Evolutionary conservation across 106 monocot genomes (phyloP), one percentile per base, ranked within the genome.

Genomic region (Dioscorea zingiberensis): DNA sequence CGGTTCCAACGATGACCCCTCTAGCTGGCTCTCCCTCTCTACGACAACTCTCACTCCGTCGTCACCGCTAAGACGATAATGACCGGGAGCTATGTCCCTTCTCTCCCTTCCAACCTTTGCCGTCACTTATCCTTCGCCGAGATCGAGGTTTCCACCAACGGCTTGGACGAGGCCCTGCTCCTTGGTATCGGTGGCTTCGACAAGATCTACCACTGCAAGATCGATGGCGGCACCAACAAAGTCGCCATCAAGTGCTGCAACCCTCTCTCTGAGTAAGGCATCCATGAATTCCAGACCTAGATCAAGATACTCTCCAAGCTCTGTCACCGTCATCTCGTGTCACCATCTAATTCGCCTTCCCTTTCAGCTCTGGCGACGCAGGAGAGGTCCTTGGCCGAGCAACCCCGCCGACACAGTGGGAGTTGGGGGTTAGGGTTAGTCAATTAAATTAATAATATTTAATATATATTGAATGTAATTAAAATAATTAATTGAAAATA

Each of bases 291-390:
- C 60, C 85, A 83, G 51, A 93, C 77, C 0, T 88, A 93, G 76
- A 93, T 93, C 17, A 85, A 89, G 73, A 83, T 89, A 83, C 74
- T 93, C 1, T 93, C 93, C 51, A 93, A 86, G 83, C 93, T 93
- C 51, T 79, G 93, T 14, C 93, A 89, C 63, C 80, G 83, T 24
- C 93, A 93, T 54, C 82, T 93, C 18, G 93, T 93, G 27, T 93
- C 93, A n/a, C n/a, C n/a, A n/a, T n/a, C n/a, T n/a, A n/a, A n/a
- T n/a, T n/a, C n/a, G n/a, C n/a, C n/a, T n/a, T n/a, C n/a, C n/a
- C n/a, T n/a, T n/a, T n/a, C n/a, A n/a, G n/a, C n/a, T n/a, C n/a
- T n/a, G n/a, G n/a, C n/a, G n/a, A n/a, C n/a, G n/a, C n/a, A n/a
- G n/a, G n/a, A n/a, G n/a, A n/a, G n/a, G n/a, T n/a, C n/a, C n/a